Evolutionary conservation across 176 grass and related monocot species (phyloP), one percentile per base, ranked within the genome.

Genomic region (Oryza punctata): DNA sequence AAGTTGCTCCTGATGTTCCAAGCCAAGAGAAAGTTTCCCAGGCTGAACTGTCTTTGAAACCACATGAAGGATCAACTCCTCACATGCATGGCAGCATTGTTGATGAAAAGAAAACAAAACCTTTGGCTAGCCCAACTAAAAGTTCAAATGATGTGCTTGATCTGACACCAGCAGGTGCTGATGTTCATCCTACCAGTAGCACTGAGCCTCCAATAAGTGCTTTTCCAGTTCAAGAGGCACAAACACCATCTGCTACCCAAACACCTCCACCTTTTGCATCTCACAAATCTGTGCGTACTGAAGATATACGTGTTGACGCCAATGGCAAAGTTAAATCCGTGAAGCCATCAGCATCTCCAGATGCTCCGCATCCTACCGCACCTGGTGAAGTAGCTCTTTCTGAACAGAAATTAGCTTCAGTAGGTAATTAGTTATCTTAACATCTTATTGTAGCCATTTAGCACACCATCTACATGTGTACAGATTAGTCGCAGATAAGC

Each of bases 351-450:
- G 8, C 37, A 52, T 19, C 44, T 76, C 63, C 44, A 27, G 63
- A 68, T 67, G 63, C 21, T 78, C 71, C 24, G 65, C 63, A 6
- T 76, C 33, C 8, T 69, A 37, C 11, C 1, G 16, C 29, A 28
- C 11, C 45, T 75, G 63, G 15, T 74, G 49, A 86, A 19, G 28
- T 28, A 80, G 28, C 2, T 14, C 26, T 61, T 46, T 14, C 70
- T 60, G 47, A 70, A 46, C 65, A 63, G 29, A 77, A 49, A 76
- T 70, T 33, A 6, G 4, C 30, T 43, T 18, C 40, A 50, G 65
- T 54, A 52, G 66, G 86, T 83, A 38, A 78, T 35, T 72, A 72
- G 29, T 69, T 80, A 50, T 68, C 67, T 35, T 35, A 54, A 9
- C 5, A 52, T 52, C 49, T 52, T 19, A 52, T 52, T 80, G 26